phyloP scores from a whole-genome alignment of 1,139 yeast species.

The Kodamaea plutei region DNA sequence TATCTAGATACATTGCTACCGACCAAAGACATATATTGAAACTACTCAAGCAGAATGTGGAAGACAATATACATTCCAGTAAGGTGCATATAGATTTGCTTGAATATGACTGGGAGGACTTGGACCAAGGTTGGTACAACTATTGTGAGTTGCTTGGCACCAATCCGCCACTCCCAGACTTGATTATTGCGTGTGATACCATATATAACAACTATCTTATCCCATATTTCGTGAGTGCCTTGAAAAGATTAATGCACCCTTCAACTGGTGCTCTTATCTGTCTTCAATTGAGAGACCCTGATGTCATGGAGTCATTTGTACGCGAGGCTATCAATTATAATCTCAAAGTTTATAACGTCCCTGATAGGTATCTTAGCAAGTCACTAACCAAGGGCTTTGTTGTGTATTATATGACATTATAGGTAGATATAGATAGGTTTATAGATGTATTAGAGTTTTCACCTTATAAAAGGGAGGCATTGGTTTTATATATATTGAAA shows the following conservation, averaged over 20 bases:
- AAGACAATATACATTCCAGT: slow-evolving; percentile 23
- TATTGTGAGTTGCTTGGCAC: slow-evolving; percentile 10
- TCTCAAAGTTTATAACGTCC: slow-evolving; percentile 24
- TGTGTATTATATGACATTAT: slow-evolving; percentile 29
- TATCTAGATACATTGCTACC: slow-evolving; percentile 47
- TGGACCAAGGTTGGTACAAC: slow-evolving; percentile 29
- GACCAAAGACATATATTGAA: slow-evolving; percentile 60
- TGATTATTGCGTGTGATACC: slow-evolving; percentile 65
- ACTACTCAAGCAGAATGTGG: slow-evolving; percentile 44
- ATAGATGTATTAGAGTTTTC: background rate
- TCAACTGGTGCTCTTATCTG: slow-evolving; percentile 43
- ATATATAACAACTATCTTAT: slow-evolving; percentile 64
- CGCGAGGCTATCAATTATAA: slow-evolving; percentile 16
- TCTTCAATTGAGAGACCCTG: slow-evolving; percentile 54
- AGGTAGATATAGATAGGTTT: no score
- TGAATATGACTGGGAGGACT: slow-evolving; percentile 65
- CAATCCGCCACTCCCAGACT: slow-evolving; percentile 28
- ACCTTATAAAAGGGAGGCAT: no score
- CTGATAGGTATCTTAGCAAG: slow-evolving; percentile 22
- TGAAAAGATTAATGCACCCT: slow-evolving; percentile 29
- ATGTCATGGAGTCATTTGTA: slow-evolving; percentile 48
- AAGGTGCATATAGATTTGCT: slow-evolving; percentile 32
- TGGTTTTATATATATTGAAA: no score
- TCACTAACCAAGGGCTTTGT: slow-evolving; percentile 40
- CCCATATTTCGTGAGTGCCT: slow-evolving; percentile 44